Conservation (phyloP, 2,329 filamentous ascomycete species). For the Truncatella angustata region DNA sequence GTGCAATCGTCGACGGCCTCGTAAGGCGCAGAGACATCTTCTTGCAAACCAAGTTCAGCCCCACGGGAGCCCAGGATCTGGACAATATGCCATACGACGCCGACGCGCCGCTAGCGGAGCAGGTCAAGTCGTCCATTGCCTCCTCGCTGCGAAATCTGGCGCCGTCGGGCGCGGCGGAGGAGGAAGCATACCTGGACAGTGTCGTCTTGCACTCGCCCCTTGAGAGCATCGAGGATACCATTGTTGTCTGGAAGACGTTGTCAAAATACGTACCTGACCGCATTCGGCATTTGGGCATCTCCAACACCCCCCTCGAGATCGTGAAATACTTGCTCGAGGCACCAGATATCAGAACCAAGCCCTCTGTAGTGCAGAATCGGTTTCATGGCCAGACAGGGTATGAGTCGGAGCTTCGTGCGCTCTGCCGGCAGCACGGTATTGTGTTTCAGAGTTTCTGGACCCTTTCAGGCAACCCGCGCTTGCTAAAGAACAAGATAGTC, state of each 20-base stretch:
- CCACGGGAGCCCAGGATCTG: constrained; percentile 59
- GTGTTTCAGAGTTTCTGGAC: constrained; percentile 57
- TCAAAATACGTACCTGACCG: constrained; percentile 63
- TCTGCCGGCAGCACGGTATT: constrained; percentile 40
- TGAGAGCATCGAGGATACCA: constrained; percentile 42
- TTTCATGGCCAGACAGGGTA: constrained; percentile 61
- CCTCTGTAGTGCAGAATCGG: constrained; percentile 71
- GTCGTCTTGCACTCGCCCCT: constrained; percentile 69
- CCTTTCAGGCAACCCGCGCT: constrained; percentile 42
- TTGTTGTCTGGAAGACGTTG: constrained; percentile 65
- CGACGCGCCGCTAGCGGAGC: constrained; percentile 54
- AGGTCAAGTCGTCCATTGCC: constrained; percentile 65
- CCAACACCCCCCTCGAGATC: constrained; percentile 63
- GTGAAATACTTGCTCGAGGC: constrained; percentile 49
- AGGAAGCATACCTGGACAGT: constrained; percentile 60
- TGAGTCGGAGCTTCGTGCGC: constrained; percentile 57
- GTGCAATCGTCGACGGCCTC: constrained; percentile 58
- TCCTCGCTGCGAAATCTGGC: constrained; percentile 66
- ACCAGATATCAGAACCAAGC: constrained; percentile 30
- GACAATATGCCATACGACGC: constrained; percentile 62
- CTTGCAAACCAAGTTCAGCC: constrained; percentile 83
- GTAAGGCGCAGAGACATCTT: constrained; percentile 61
- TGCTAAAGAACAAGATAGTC: constrained; percentile 45
- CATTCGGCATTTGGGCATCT: constrained; percentile 71
- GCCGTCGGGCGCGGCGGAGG: constrained; percentile 21